Conservation (phyloP, 129 eudicot genomes). For the Mikania micrantha region DNA sequence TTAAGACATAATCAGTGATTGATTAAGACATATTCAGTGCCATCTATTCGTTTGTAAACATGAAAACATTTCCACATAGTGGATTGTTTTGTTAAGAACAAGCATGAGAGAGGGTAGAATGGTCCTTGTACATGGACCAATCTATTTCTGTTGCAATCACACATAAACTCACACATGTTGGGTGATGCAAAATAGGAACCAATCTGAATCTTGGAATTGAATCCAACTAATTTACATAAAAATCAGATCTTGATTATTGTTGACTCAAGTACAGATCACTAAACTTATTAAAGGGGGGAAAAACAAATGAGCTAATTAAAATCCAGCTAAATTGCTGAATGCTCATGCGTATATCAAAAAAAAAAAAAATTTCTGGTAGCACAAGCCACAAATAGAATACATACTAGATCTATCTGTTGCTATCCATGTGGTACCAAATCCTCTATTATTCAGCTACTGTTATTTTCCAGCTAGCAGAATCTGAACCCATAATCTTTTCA, state of each 20-base stretch:
- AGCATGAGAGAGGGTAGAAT: background rate
- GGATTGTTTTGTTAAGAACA: background rate
- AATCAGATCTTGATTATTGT: conserved; percentile 29
- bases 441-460: conserved; percentile 19
- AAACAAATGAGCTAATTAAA: conserved; percentile 24
- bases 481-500: conserved; percentile 30
- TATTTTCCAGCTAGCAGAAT: conserved; percentile 14
- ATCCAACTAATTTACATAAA: conserved; percentile 22
- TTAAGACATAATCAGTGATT: too few relatives aligned
- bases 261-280: conserved; percentile 23
- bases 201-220: conserved; percentile 28
- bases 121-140: conserved; percentile 3
- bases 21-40: too few relatives aligned
- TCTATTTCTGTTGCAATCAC: background rate
- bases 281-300: conserved; percentile 13
- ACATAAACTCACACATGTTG: conserved; percentile 11
- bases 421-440: conserved; percentile 6
- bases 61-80: background rate
- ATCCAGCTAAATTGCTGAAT: conserved; percentile 22
- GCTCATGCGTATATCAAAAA: conserved; percentile 15
- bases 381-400: background rate
- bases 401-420: conserved; percentile 8
- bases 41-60: too few relatives aligned
- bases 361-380: conserved; percentile 18
- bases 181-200: conserved; percentile 19